Conservation (phyloP, 2,329 filamentous ascomycete species). For the Paraphoma chrysanthemicola region DNA sequence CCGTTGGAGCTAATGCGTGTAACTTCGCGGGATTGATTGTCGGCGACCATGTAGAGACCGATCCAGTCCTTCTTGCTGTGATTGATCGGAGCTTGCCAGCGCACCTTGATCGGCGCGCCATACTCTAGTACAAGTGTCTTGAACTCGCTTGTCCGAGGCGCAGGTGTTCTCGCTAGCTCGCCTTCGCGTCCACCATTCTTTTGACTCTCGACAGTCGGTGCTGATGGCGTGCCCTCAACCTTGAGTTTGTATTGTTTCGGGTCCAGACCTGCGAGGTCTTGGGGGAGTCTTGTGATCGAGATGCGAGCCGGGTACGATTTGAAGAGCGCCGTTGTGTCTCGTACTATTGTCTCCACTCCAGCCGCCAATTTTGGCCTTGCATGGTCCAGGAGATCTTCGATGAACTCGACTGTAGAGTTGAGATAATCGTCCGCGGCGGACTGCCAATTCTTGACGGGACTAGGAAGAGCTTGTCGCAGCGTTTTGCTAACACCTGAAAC, state of each 20-base stretch:
- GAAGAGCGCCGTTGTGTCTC: constrained; percentile 86
- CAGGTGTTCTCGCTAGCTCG: constrained; percentile 70
- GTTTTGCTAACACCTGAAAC: constrained; percentile 94
- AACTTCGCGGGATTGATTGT: constrained; percentile 84
- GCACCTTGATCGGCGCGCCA: constrained; percentile 85
- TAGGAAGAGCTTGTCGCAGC: constrained; percentile 83
- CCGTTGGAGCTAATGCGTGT: constrained; percentile 87
- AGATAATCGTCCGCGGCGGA: constrained; percentile 87
- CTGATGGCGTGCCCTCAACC: constrained; percentile 69
- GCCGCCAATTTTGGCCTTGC: constrained; percentile 86
- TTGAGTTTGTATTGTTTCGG: constrained; percentile 80
- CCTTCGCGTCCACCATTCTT: constrained; percentile 76
- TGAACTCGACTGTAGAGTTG: constrained; percentile 83
- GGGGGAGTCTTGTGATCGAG: constrained; percentile 78
- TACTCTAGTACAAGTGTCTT: constrained; percentile 86
- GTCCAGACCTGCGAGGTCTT: constrained; percentile 80
- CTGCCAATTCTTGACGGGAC: constrained; percentile 81
- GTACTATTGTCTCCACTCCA: constrained; percentile 84
- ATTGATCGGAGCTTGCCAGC: constrained; percentile 86
- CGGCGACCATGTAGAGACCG: constrained; percentile 92
- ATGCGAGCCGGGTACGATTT: constrained; percentile 88
- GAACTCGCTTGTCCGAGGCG: constrained; percentile 65
- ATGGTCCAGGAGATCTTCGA: constrained; percentile 88
- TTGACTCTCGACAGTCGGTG: constrained; percentile 61
- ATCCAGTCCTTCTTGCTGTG: constrained; percentile 96